phyloP scores from a whole-genome alignment of 768 basidiomycete species.

The Russula lepida region DNA sequence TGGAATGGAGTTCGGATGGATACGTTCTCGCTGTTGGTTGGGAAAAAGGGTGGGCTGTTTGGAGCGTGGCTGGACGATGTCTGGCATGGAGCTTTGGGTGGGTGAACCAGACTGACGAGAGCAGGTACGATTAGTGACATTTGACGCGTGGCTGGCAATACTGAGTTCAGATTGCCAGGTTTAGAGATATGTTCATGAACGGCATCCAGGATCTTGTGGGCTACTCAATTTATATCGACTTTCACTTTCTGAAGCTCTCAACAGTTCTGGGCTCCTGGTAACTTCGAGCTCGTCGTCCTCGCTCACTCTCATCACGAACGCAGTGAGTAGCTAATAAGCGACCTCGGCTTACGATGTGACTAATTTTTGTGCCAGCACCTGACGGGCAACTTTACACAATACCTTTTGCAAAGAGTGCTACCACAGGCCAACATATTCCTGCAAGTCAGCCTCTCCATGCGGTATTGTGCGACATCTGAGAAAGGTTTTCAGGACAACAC shows the following conservation, averaged over 20 bases:
- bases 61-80: slow-evolving; percentile 84
- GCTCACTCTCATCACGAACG: slow-evolving; percentile 43
- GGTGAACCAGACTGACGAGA: slow-evolving; percentile 51
- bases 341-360: not conserved
- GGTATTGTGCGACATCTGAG: slow-evolving; percentile 4
- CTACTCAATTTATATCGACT: slow-evolving; percentile 1
- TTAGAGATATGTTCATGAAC: slow-evolving; percentile 80
- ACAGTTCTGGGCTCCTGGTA: slow-evolving; percentile 92
- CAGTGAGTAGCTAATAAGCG: slow-evolving; percentile 32
- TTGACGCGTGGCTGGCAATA: slow-evolving; percentile 6
- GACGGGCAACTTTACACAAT: slow-evolving; percentile 74
- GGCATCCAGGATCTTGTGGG: slow-evolving; percentile 69
- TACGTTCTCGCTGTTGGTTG: slow-evolving; percentile 92
- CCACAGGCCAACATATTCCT: slow-evolving; percentile 84
- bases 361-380: slow-evolving; percentile 32
- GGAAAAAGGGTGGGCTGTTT: slow-evolving; percentile 82
- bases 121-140: slow-evolving; percentile 30
- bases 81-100: slow-evolving; percentile 69
- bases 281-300: slow-evolving; percentile 78
- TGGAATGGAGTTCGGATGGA: slow-evolving; percentile 95
- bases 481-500: slow-evolving; percentile 71
- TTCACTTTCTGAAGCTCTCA: not conserved
- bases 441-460: slow-evolving; percentile 36
- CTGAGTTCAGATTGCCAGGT: slow-evolving; percentile 28
- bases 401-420: slow-evolving; percentile 92